These are phyloP conservation scores for Cerrena zonata DNA, from an alignment of 1,284 basidiomycete species.

Conservation along the genomic window DNA sequence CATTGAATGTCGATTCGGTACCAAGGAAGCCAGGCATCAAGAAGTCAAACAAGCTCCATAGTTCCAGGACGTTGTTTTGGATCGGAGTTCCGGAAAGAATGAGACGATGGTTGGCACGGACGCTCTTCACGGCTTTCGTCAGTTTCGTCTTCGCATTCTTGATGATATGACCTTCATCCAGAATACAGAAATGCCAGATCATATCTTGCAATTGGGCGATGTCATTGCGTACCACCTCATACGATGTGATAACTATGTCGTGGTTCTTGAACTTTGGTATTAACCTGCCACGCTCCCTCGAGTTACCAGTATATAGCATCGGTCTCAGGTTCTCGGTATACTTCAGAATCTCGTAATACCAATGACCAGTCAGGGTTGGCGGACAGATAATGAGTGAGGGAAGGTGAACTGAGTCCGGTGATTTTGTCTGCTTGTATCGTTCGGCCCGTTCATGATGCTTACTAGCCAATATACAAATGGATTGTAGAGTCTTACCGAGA, in stretches of 20 bases:
- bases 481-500: slow-evolving; percentile 95
- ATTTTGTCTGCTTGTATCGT: slow-evolving; percentile 61
- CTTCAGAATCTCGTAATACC: slow-evolving; percentile 96
- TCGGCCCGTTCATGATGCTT: slow-evolving; percentile 86
- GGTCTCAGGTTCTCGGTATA: slow-evolving; percentile 85
- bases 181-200: slow-evolving; percentile 92
- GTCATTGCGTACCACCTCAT: slow-evolving; percentile 96
- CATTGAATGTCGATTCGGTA: slow-evolving; percentile 91
- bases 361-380: slow-evolving; percentile 94
- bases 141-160: slow-evolving; percentile 98
- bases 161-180: slow-evolving; percentile 98
- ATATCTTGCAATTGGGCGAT: slow-evolving; percentile 70
- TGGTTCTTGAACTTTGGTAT: slow-evolving; percentile 61
- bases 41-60: slow-evolving; percentile 99
- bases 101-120: slow-evolving; percentile 87
- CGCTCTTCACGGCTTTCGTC: slow-evolving; percentile 90
- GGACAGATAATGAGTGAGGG: slow-evolving; percentile 96
- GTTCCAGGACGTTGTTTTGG: slow-evolving; percentile 96
- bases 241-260: slow-evolving; percentile 94
- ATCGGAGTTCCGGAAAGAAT: slow-evolving; percentile 97
- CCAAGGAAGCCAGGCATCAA: slow-evolving; percentile 99
- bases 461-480: slow-evolving; percentile 93
- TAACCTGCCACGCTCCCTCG: slow-evolving; percentile 76
- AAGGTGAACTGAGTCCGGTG: slow-evolving; percentile 78
- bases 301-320: slow-evolving; percentile 85